Percentiles rank a stretch among this genome's conserved stretches.
Conservation (phyloP, 345 rosid species). For the Nasturtium officinale region DNA sequence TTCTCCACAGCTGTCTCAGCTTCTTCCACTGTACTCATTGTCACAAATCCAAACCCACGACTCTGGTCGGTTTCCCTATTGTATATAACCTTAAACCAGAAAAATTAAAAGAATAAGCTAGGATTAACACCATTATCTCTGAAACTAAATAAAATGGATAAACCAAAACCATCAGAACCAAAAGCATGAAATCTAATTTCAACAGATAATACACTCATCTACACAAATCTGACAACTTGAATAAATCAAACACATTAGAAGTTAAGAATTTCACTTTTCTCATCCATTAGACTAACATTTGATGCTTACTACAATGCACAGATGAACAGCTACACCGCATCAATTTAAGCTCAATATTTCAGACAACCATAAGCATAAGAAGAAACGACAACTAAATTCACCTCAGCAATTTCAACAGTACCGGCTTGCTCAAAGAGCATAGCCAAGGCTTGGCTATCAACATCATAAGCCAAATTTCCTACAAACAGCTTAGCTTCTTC, state of each 20-base stretch:
- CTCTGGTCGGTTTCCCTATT: conserved; percentile 82
- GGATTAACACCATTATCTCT: not conserved
- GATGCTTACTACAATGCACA: conserved; percentile 10
- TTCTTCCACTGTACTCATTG: conserved; percentile 86
- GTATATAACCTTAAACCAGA: conserved; percentile 67
- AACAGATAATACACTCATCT: not conserved
- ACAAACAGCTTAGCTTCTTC: conserved; percentile 90
- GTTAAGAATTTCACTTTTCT: not conserved
- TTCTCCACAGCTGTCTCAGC: conserved; percentile 79
- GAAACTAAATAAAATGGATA: not conserved
- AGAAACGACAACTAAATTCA: conserved; percentile 26
- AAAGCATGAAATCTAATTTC: not conserved
- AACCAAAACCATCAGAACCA: not conserved
- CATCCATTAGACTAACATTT: not conserved
- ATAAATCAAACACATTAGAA: not conserved
- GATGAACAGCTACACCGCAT: not conserved
- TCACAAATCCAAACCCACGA: conserved; percentile 94
- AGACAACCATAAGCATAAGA: not conserved
- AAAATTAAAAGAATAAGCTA: not conserved
- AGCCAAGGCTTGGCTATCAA: conserved; percentile 80
- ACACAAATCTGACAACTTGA: conserved; percentile 8
- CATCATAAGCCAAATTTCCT: conserved; percentile 79
- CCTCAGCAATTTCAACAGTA: conserved; percentile 94
- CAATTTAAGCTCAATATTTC: not conserved
- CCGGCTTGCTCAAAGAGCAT: conserved; percentile 87